These are phyloP conservation scores for Austroboletus olivaceoglutinosus DNA, from an alignment of 1,284 basidiomycete species.

Conservation along the genomic window DNA sequence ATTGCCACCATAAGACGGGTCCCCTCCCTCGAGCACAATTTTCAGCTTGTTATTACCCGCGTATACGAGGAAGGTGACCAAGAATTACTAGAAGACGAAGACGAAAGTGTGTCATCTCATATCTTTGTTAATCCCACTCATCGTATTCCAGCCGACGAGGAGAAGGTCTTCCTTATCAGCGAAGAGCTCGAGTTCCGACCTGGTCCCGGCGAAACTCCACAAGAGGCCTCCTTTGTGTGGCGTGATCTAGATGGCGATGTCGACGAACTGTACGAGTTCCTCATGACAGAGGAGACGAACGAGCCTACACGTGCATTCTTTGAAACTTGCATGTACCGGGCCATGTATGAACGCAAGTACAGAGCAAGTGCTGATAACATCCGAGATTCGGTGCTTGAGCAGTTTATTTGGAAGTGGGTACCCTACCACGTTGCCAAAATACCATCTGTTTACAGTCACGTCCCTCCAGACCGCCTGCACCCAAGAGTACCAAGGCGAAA, in stretches of 20 bases:
- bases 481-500: conserved; percentile 28
- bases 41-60: conserved; percentile 94
- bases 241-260: conserved; percentile 82
- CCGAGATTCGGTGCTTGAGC: conserved; percentile 65
- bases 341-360: conserved; percentile 93
- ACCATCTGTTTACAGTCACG: conserved; percentile 25
- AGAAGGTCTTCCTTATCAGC: conserved; percentile 88
- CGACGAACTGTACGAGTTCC: conserved; percentile 82
- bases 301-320: conserved; percentile 84
- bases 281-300: conserved; percentile 71
- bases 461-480: conserved; percentile 38
- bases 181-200: conserved; percentile 83
- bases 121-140: conserved; percentile 2
- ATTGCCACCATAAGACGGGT: conserved; percentile 92
- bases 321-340: conserved; percentile 91
- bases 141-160: conserved; percentile 71
- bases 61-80: conserved; percentile 97
- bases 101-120: conserved; percentile 71
- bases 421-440: neutral
- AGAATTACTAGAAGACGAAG: conserved; percentile 90
- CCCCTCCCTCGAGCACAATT: conserved; percentile 81
- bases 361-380: conserved; percentile 68
- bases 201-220: conserved; percentile 70
- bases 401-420: conserved; percentile 77
- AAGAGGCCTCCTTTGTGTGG: conserved; percentile 86